phyloP scores from a whole-genome alignment of 768 basidiomycete genomes.

The Arthromyces matolae region DNA sequence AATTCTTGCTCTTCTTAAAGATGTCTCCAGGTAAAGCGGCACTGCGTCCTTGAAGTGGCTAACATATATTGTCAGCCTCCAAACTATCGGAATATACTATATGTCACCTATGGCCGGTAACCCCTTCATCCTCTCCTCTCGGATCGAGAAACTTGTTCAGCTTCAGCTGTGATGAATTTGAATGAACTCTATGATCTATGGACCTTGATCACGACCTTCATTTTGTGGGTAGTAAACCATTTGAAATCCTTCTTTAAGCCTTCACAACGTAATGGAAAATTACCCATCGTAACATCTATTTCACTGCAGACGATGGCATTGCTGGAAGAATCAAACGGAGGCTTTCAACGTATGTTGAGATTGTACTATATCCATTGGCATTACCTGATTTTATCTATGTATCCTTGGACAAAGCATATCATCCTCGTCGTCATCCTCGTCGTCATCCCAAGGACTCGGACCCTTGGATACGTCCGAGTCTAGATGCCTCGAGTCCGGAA shows the following conservation, averaged over 20 bases:
- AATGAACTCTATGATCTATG: slow-evolving; percentile 3
- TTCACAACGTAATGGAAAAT: slow-evolving; percentile 5
- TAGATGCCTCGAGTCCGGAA: background rate
- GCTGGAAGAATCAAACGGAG: too few relatives aligned
- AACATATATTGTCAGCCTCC: slow-evolving; percentile 5
- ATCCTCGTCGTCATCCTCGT: background rate
- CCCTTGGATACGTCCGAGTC: background rate
- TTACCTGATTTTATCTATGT: too few relatives aligned
- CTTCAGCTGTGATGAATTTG: slow-evolving; percentile 4
- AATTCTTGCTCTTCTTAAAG: too few relatives aligned
- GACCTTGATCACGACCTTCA: slow-evolving; percentile 10
- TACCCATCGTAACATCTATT: slow-evolving; percentile 8
- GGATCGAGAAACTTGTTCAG: background rate
- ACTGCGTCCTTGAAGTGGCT: too few relatives aligned
- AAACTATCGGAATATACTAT: background rate
- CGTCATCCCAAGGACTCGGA: too few relatives aligned
- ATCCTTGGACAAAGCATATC: too few relatives aligned
- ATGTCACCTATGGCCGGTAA: too few relatives aligned
- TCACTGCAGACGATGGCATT: slow-evolving; percentile 12
- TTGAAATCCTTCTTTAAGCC: slow-evolving; percentile 4
- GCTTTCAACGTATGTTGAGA: too few relatives aligned
- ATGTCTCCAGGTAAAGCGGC: too few relatives aligned
- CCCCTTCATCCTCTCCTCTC: background rate
- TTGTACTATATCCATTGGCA: too few relatives aligned
- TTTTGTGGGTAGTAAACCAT: slow-evolving; percentile 9